These are phyloP conservation scores for Penicillium waksmanii DNA, from an alignment of 495 filamentous ascomycete genomes.

Conservation along the genomic window DNA sequence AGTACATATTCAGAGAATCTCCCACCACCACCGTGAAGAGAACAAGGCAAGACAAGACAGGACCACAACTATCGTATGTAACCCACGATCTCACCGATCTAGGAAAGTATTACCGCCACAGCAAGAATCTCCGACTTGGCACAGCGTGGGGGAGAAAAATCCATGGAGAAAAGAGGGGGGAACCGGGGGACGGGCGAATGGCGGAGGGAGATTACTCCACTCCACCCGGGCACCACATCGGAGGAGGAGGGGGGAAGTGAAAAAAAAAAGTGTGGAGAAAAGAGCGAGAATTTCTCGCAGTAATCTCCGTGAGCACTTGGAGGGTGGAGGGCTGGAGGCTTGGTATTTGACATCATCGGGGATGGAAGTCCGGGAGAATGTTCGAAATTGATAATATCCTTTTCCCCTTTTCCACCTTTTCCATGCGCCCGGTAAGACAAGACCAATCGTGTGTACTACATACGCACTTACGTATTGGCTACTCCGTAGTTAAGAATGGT, in stretches of 20 bases:
- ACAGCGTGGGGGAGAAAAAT: background rate
- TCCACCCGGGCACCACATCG: background rate
- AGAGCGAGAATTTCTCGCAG: constrained; percentile 3
- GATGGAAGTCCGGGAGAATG: background rate
- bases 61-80: too few species aligned
- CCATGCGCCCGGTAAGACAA: background rate
- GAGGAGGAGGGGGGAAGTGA: background rate
- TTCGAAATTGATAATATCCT: constrained; percentile 2
- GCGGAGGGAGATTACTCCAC: background rate
- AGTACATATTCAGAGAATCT: too few species aligned
- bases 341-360: background rate
- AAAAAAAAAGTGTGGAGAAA: constrained; percentile 7
- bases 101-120: background rate
- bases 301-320: background rate
- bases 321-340: background rate
- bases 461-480: background rate
- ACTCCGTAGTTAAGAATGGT: background rate
- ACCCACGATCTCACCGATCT: background rate
- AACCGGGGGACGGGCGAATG: background rate
- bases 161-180: background rate
- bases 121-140: background rate
- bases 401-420: background rate
- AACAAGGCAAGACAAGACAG: too few species aligned
- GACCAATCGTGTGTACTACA: too few species aligned
- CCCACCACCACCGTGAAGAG: too few species aligned